A percentile compares a stretch with the other conserved stretches of the same genome.
phyloP scores from a whole-genome alignment of 2,329 filamentous ascomycete genomes.

The Microdochium trichocladiopsis region DNA sequence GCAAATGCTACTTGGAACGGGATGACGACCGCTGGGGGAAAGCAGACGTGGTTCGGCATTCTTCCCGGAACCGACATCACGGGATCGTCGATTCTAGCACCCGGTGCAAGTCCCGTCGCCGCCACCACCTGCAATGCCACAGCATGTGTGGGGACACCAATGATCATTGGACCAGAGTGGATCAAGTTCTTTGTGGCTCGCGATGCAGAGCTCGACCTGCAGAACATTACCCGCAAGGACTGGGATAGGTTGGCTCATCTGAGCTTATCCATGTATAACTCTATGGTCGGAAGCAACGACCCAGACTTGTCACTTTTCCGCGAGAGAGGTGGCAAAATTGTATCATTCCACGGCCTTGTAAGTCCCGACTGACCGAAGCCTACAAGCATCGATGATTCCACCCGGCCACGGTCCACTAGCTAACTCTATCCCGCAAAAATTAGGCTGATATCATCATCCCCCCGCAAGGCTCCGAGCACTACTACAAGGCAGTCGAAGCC shows the following conservation, averaged over 20 bases:
- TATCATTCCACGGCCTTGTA: conserved; percentile 37
- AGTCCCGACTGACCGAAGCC: neutral
- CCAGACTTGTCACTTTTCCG: conserved; percentile 37
- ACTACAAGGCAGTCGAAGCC: conserved; percentile 13
- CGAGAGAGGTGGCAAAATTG: conserved; percentile 35
- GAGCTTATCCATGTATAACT: conserved; percentile 3
- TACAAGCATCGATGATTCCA: neutral
- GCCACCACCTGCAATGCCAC: neutral
- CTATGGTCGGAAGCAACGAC: conserved; percentile 9
- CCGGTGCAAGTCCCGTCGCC: neutral
- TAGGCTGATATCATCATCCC: conserved; percentile 9
- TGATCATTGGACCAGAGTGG: conserved; percentile 2
- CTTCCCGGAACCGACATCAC: conserved; percentile 4
- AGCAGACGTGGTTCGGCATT: conserved; percentile 2
- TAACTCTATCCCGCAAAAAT: neutral
- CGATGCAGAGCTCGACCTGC: conserved; percentile 3
- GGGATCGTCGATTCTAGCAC: neutral
- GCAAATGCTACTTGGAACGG: conserved; percentile 6
- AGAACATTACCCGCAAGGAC: conserved; percentile 2
- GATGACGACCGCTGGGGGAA: neutral
- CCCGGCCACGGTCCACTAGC: conserved; percentile 2
- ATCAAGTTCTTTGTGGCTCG: conserved; percentile 4
- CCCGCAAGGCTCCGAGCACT: conserved; percentile 10
- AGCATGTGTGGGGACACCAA: neutral
- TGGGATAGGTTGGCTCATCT: conserved; percentile 3